Conservation (phyloP, 2,329 filamentous ascomycete genomes). For the Sporothrix euskadiensis region DNA sequence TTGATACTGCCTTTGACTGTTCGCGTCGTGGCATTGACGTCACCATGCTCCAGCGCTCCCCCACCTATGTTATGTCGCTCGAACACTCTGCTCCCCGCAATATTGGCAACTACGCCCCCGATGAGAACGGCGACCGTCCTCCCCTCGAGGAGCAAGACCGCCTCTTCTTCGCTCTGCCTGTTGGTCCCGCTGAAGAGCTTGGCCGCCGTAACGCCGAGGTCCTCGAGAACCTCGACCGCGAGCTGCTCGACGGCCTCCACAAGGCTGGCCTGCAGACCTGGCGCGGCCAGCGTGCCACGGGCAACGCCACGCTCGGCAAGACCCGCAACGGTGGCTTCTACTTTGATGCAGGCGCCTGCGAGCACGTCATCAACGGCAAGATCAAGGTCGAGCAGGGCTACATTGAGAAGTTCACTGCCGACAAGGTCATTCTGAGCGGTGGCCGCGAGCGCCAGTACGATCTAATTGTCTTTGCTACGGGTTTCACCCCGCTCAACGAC, state of each 20-base stretch:
- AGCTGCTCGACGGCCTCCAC: slow-evolving; percentile 19
- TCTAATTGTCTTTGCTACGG: slow-evolving; percentile 49
- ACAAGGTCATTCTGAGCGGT: slow-evolving; percentile 40
- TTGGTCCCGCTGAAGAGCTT: slow-evolving; percentile 26
- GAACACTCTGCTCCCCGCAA: slow-evolving; percentile 34
- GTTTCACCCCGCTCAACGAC: slow-evolving; percentile 56
- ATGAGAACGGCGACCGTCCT: slow-evolving; percentile 18
- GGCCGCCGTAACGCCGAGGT: slow-evolving; percentile 22
- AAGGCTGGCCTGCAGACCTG: slow-evolving; percentile 24
- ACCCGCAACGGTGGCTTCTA: slow-evolving; percentile 29
- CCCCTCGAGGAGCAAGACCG: slow-evolving; percentile 21
- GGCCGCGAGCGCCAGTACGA: slow-evolving; percentile 41
- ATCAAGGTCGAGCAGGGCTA: slow-evolving; percentile 32
- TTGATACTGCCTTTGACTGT: slow-evolving; percentile 72
- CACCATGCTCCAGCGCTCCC: slow-evolving; percentile 79
- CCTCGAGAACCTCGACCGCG: slow-evolving; percentile 21
- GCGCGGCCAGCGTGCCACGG: slow-evolving; percentile 27
- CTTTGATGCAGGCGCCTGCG: slow-evolving; percentile 28
- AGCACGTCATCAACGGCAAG: slow-evolving; percentile 27
- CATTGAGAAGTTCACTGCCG: slow-evolving; percentile 37
- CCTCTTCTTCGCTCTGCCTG: slow-evolving; percentile 18
- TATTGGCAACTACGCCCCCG: slow-evolving; percentile 20
- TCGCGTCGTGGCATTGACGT: slow-evolving; percentile 64
- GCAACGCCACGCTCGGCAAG: slow-evolving; percentile 22
- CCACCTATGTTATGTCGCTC: slow-evolving; percentile 64